These are phyloP conservation scores for Linnemannia exigua DNA, from an alignment of 192 early-diverging fungal genomes.

Conservation along the genomic window DNA sequence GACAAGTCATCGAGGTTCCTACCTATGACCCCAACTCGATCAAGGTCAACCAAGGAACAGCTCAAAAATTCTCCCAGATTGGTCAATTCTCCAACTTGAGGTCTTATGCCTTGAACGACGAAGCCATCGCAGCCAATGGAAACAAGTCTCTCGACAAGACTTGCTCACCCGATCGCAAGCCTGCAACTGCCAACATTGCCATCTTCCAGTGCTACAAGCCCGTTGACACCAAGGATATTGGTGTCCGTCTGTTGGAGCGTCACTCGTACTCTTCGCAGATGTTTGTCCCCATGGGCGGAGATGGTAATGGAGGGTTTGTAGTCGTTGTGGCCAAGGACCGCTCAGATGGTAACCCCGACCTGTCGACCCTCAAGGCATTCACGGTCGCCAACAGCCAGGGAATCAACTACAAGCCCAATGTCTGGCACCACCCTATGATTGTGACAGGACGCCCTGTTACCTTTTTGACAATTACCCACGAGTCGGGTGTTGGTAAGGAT, in stretches of 20 bases:
- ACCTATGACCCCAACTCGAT: conserved; percentile 44
- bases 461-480: conserved; percentile 85
- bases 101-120: conserved; percentile 44
- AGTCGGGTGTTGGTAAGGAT: conserved; percentile 78
- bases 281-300: conserved; percentile 84
- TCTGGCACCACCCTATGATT: conserved; percentile 96
- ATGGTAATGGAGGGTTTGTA: conserved; percentile 71
- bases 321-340: conserved; percentile 87
- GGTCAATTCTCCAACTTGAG: conserved; percentile 71
- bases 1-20: conserved; percentile 76
- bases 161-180: conserved; percentile 3
- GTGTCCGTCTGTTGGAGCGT: conserved; percentile 83
- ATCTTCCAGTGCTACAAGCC: conserved; percentile 74
- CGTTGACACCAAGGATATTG: conserved; percentile 62
- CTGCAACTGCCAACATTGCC: conserved; percentile 74
- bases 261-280: conserved; percentile 88
- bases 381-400: conserved; percentile 79
- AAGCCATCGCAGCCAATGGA: conserved; percentile 41
- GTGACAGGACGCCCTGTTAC: conserved; percentile 61
- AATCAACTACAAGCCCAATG: conserved; percentile 84
- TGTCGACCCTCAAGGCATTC: conserved; percentile 81
- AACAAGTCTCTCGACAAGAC: conserved; percentile 21
- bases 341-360: conserved; percentile 77
- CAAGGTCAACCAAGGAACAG: conserved; percentile 79
- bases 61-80: conserved; percentile 77